Evolutionary conservation across 2,329 filamentous ascomycete genomes (phyloP).

Genomic region (Lachnellula subtilissima): DNA sequence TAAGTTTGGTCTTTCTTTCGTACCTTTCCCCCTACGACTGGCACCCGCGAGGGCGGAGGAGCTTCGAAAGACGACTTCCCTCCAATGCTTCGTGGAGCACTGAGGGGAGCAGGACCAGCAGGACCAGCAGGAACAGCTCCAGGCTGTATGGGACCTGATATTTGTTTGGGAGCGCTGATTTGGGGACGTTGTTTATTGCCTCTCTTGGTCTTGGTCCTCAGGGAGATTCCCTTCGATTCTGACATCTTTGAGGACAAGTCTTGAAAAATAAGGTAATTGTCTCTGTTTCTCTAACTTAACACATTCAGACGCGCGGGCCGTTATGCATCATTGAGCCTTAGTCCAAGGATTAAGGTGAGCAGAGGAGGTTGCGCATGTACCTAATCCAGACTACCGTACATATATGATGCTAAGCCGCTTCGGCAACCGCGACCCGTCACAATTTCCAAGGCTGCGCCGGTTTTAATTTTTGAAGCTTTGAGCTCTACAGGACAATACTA

Average conservation of each 20-base stretch:
- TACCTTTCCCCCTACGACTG: slow-evolving; percentile 52
- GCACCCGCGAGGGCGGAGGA: slow-evolving; percentile 44
- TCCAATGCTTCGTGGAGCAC: slow-evolving; percentile 35
- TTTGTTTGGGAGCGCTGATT: slow-evolving; percentile 59
- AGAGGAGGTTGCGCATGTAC: no score
- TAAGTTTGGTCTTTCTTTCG: slow-evolving; percentile 7
- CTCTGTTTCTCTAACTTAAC: not conserved
- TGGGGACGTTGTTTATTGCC: slow-evolving; percentile 41
- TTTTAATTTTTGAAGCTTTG: no score
- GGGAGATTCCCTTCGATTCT: slow-evolving; percentile 55
- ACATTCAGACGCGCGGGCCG: no score
- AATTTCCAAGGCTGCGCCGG: not conserved
- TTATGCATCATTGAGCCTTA: no score
- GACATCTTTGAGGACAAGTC: slow-evolving; percentile 44
- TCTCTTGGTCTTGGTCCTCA: slow-evolving; percentile 56
- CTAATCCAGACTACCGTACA: no score
- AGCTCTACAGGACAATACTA: slow-evolving; percentile 1
- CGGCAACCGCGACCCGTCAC: not conserved
- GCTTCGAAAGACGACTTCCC: slow-evolving; percentile 30
- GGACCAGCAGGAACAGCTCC: slow-evolving; percentile 43
- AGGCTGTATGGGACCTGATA: slow-evolving; percentile 55
- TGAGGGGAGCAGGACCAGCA: no score
- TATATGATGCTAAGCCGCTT: no score
- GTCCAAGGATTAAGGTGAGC: no score
- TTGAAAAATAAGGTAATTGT: not conserved